phyloP scores from a whole-genome alignment of 192 early-diverging fungal genomes.

The Entrophospora sp. region DNA sequence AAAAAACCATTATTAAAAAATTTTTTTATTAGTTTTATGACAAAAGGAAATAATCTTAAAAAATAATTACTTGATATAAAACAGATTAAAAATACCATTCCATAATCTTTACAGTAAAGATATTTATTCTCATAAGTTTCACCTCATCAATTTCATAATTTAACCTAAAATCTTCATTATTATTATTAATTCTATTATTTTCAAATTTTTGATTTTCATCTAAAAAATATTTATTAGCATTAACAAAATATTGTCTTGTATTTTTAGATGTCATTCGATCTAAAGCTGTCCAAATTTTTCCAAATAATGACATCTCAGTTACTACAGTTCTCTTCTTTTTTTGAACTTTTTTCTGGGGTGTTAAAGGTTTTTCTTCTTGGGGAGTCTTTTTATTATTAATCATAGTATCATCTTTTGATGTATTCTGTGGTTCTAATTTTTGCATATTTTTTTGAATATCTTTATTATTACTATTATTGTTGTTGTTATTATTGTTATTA shows the following conservation, averaged over 20 bases:
- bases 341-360: not conserved
- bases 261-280: constrained; percentile 28
- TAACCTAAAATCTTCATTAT: too few relatives aligned
- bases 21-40: not conserved
- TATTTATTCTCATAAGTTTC: constrained; percentile 24
- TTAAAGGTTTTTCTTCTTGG: not conserved
- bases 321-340: not conserved
- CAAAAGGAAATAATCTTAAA: constrained; percentile 5
- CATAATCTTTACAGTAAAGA: constrained; percentile 33
- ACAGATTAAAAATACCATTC: constrained; percentile 23
- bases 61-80: not conserved
- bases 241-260: constrained; percentile 22
- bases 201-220: too few relatives aligned
- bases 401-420: not conserved
- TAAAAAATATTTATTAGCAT: not conserved
- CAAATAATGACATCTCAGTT: constrained; percentile 30
- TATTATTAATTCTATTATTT: too few relatives aligned
- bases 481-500: not conserved
- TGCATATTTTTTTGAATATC: not conserved
- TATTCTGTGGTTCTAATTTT: too few relatives aligned
- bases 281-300: constrained; percentile 33
- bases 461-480: not conserved
- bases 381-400: not conserved
- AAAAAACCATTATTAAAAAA: not conserved
- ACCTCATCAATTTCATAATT: constrained; percentile 11